Base-by-base conservation (phyloP, 805 yeast species). In the Tetrapisispora namnaoensis region DNA sequence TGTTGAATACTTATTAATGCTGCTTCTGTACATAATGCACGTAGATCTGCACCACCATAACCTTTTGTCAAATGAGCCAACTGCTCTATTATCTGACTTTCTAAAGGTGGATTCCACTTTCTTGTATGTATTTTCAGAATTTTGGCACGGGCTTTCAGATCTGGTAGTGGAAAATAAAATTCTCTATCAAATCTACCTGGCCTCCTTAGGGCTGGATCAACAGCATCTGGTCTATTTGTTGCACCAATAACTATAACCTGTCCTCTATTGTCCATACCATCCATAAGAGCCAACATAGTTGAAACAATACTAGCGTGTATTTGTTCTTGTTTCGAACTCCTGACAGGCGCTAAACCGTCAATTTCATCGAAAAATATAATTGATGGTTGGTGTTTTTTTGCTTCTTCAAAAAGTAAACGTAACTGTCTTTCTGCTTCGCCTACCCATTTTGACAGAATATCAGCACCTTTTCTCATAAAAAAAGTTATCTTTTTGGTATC, bases 201-300 rank as follows among this genome's bases (percentile, higher is more conserved):
- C 58, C 99, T 77, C 61, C 99, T 77, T 50, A 93, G 73, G 0
- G 99, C 99, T 1, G 99, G 97, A 67, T 93, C 99, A n/a, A 93
- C 86, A 0, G 97, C 86, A 68, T 93, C 98, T 0, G 99, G 99
- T 61, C 99, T 74, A 68, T 93, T 93, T 0, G 99, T 93, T 1
- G 99, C 99, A 51, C 99, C 99, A 57, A 93, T 90, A 2, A 93
- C 96, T 54, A 93, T 91, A 18, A 93, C 98, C 63, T 93, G 98
- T 8, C 99, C 99, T 63, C 98, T 79, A 57, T 89, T 89, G 64
- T 91, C 98, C 98, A 93, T 93, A 58, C 99, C 99, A 66, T 93
- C 99, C 99, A 93, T 93, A 46, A 93, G 70, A 0, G 99, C 98
- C 54, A 93, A 76, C 59, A 93, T 70, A 0, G 99, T 93, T 5